Evolutionary conservation across 352 stramenopile species (phyloP), one percentile per base, ranked within the genome.

Genomic region (Globisporangium spiculum): DNA sequence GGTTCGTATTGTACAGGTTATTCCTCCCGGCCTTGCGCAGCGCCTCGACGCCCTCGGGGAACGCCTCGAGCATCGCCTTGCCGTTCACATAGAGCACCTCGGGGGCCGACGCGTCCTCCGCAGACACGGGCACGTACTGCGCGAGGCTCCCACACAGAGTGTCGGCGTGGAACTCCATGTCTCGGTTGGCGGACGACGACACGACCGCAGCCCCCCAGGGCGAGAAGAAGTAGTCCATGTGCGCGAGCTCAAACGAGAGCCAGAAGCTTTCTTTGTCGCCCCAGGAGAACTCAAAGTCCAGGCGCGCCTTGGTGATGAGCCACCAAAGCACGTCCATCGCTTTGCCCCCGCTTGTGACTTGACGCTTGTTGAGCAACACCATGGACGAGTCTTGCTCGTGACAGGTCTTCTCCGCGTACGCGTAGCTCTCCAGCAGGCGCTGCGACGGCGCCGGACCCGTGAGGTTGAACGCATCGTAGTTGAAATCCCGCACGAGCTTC

Each of bases 361-460:
- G 5, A 2, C 41, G 57, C 53, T 85, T 85, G 56, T 85, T 65
- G 61, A 71, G 66, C 26, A 71, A 61, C 50, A 78, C 73, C 20
- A 91, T 75, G 6, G 83, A 91, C 52, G 83, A 91, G 63, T 91
- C 83, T 73, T 85, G 80, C 46, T 91, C 83, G 57, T 91, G 80
- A n/a, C 73, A 72, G 1, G 75, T 81, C 26, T 79, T 68, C 26
- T 70, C 77, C 46, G 69, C 66, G 62, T 81, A 91, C 16, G 80
- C 72, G 24, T 79, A 76, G 22, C 75, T 83, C 0, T 72, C 53
- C 24, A 74, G 68, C 22, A 91, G 52, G n/a, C 80, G 70, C 30
- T 79, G 52, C 4, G 80, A 89, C 24, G 83, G 77, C 16, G 60
- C 62, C 0, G 60, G 55, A 0, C 69, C 65, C 14, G 4, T 71